phyloP scores from a whole-genome alignment of 2,329 filamentous ascomycete species.

The Curvularia hawaiiensis region DNA sequence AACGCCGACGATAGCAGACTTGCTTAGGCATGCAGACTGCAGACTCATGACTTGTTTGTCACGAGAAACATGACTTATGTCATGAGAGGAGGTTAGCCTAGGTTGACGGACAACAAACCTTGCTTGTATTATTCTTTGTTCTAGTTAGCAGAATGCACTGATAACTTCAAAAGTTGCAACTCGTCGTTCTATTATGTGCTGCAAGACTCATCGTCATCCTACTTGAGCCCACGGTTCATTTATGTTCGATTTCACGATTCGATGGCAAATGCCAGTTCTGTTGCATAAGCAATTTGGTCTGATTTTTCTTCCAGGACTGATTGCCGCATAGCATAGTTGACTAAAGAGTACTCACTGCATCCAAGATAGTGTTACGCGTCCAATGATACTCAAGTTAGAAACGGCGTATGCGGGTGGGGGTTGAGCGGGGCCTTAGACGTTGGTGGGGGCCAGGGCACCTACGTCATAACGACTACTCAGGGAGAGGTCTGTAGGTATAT shows the following conservation, averaged over 20 bases:
- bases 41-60: slow-evolving; percentile 5
- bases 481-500: neutral
- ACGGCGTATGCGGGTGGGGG: neutral
- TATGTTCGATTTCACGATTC: neutral
- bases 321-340: neutral
- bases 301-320: neutral
- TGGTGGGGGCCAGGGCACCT: neutral
- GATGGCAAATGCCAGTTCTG: neutral
- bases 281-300: neutral
- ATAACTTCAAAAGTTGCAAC: slow-evolving; percentile 20
- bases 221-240: neutral
- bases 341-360: neutral
- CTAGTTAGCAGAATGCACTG: slow-evolving; percentile 35
- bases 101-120: slow-evolving; percentile 17
- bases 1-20: slow-evolving; percentile 17
- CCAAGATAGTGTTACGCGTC: neutral
- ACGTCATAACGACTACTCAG: neutral
- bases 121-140: slow-evolving; percentile 40
- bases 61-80: slow-evolving; percentile 29
- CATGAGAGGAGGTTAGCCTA: slow-evolving; percentile 12
- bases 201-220: neutral
- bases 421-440: neutral
- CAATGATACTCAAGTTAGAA: neutral
- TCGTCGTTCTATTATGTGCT: neutral
- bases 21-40: slow-evolving; percentile 35